Evolutionary conservation across 75 land plant species (phyloP).

Genomic region (Ceratopteris richardii): DNA sequence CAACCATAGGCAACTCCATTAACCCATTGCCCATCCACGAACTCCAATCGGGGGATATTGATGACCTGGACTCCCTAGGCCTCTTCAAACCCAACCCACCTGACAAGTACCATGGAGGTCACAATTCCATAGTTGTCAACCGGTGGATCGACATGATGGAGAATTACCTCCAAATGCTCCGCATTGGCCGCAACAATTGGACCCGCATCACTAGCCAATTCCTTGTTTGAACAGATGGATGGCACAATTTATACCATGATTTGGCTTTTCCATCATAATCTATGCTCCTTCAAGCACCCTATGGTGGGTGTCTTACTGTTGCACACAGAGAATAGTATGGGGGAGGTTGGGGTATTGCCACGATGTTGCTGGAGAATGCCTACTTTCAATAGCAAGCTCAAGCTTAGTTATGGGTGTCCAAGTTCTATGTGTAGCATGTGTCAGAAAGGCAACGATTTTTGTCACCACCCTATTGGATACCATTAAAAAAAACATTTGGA

Average conservation of each 20-base stretch:
- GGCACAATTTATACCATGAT: slow-evolving; percentile 82
- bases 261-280: slow-evolving; percentile 80
- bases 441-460: slow-evolving; percentile 71
- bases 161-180: too few species aligned
- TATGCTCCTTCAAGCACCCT: slow-evolving; percentile 94
- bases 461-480: slow-evolving; percentile 92
- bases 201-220: too few species aligned
- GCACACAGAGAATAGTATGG: slow-evolving; percentile 67
- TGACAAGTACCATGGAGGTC: too few species aligned
- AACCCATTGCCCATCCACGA: too few species aligned
- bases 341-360: slow-evolving; percentile 19
- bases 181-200: too few species aligned
- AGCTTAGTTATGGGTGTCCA: slow-evolving; percentile 54
- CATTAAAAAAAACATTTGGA: slow-evolving; percentile 85
- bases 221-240: slow-evolving; percentile 53
- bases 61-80: too few species aligned
- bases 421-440: slow-evolving; percentile 80
- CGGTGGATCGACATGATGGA: too few species aligned
- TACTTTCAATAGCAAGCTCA: neutral
- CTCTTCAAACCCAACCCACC: too few species aligned
- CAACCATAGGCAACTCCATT: too few species aligned
- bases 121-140: too few species aligned
- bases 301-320: slow-evolving; percentile 96
- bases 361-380: slow-evolving; percentile 13
- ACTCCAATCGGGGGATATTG: too few species aligned